Conservation (phyloP, 371 early-diverging fungal species). For the Mortierella sp. region DNA sequence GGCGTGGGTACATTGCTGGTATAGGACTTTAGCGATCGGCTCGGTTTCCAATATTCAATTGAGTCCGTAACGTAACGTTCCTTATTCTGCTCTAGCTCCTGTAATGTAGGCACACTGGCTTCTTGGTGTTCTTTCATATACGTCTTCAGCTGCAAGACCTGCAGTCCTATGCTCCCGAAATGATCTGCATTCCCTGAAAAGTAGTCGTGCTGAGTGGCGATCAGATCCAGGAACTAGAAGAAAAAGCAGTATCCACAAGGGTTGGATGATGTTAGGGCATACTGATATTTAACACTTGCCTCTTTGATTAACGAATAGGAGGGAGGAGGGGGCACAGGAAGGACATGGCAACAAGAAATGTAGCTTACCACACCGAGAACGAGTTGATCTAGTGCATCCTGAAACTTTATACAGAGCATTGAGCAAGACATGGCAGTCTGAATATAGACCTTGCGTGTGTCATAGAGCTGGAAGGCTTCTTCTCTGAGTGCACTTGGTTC, state of each 20-base stretch:
- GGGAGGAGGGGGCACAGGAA: too few relatives aligned
- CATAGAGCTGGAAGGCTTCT: slow-evolving; percentile 77
- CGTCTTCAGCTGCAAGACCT: slow-evolving; percentile 52
- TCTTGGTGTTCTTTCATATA: slow-evolving; percentile 53
- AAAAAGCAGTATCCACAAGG: neutral
- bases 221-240: slow-evolving; percentile 45
- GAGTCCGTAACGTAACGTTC: slow-evolving; percentile 47
- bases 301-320: neutral
- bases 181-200: slow-evolving; percentile 56
- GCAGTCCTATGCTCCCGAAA: slow-evolving; percentile 52
- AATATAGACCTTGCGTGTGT: slow-evolving; percentile 74
- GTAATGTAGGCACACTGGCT: slow-evolving; percentile 24
- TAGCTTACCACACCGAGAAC: slow-evolving; percentile 48
- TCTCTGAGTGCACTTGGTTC: slow-evolving; percentile 76
- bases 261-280: neutral
- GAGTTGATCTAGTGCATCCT: slow-evolving; percentile 50
- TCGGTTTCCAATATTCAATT: slow-evolving; percentile 57
- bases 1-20: slow-evolving; percentile 15
- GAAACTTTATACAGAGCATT: slow-evolving; percentile 53
- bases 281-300: neutral
- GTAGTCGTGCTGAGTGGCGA: slow-evolving; percentile 55
- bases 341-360: neutral
- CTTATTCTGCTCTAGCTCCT: slow-evolving; percentile 52
- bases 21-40: slow-evolving; percentile 50
- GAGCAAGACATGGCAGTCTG: slow-evolving; percentile 60